Percentiles rank a stretch among this genome's conserved stretches.
phyloP scores from a whole-genome alignment of 441 rosid genomes.

The Croton setiger region DNA sequence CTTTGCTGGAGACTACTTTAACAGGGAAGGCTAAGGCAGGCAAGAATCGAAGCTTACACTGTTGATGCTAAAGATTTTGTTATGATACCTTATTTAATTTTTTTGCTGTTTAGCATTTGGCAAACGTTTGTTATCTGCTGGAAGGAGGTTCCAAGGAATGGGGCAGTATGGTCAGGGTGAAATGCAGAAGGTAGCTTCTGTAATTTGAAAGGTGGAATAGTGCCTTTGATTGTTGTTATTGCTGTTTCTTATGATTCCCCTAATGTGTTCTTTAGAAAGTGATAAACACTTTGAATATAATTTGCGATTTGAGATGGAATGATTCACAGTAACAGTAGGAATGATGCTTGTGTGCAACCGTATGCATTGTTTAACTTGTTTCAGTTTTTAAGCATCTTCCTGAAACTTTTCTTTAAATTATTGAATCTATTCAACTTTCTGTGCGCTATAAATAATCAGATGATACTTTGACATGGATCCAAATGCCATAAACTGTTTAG shows the following conservation, averaged over 20 bases:
- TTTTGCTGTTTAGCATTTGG: constrained; percentile 69
- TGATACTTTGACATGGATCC: not conserved
- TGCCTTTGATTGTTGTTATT: constrained; percentile 13
- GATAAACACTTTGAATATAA: not conserved
- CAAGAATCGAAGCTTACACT: constrained; percentile 33
- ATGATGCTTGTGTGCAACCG: not conserved
- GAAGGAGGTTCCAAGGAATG: constrained; percentile 84
- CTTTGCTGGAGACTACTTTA: constrained; percentile 47
- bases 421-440: not conserved
- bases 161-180: constrained; percentile 97
- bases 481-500: not conserved
- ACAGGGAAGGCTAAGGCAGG: constrained; percentile 65
- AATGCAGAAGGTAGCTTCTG: constrained; percentile 59
- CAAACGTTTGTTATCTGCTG: constrained; percentile 71
- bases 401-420: not conserved
- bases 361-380: not conserved
- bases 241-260: not conserved
- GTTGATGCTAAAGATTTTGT: constrained; percentile 26
- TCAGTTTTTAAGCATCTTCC: not conserved
- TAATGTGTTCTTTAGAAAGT: not conserved
- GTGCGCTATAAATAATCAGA: not conserved
- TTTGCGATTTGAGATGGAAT: not conserved
- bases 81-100: constrained; percentile 25
- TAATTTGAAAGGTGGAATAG: constrained; percentile 20
- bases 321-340: not conserved